Conservation (phyloP, 2,329 filamentous ascomycete genomes). For the Pseudohalonectria lignicola region DNA sequence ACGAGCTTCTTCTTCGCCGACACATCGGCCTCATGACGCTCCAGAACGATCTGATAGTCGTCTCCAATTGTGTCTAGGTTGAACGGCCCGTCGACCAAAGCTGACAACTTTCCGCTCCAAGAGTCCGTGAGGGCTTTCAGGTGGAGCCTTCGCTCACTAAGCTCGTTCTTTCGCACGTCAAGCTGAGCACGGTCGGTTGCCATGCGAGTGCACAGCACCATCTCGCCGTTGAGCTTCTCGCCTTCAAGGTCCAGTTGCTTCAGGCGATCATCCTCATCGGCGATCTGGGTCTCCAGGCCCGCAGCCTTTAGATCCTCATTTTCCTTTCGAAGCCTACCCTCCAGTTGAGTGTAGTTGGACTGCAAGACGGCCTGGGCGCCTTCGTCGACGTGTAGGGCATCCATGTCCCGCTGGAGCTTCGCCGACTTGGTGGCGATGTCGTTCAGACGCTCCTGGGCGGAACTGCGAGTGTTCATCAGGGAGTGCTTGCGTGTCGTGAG, state of each 20-base stretch:
- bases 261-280: slow-evolving; percentile 53
- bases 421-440: slow-evolving; percentile 61
- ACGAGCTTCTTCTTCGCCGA: slow-evolving; percentile 57
- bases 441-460: slow-evolving; percentile 60
- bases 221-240: slow-evolving; percentile 64
- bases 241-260: slow-evolving; percentile 61
- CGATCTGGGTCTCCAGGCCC: slow-evolving; percentile 61
- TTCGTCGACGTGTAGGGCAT: slow-evolving; percentile 74
- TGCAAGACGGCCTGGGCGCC: slow-evolving; percentile 70
- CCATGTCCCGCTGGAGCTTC: slow-evolving; percentile 55
- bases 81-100: slow-evolving; percentile 58
- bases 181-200: slow-evolving; percentile 77
- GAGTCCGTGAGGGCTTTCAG: slow-evolving; percentile 68
- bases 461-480: slow-evolving; percentile 62
- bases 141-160: slow-evolving; percentile 61
- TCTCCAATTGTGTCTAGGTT: slow-evolving; percentile 56
- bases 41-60: slow-evolving; percentile 54
- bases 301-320: slow-evolving; percentile 52
- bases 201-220: slow-evolving; percentile 70
- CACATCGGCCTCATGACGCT: slow-evolving; percentile 44
- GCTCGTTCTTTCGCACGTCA: slow-evolving; percentile 71
- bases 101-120: slow-evolving; percentile 59
- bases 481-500: slow-evolving; percentile 65
- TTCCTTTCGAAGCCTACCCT: slow-evolving; percentile 47
- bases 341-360: slow-evolving; percentile 59